Conservation (phyloP, 768 basidiomycete species). For the Suillus cothurnatus region DNA sequence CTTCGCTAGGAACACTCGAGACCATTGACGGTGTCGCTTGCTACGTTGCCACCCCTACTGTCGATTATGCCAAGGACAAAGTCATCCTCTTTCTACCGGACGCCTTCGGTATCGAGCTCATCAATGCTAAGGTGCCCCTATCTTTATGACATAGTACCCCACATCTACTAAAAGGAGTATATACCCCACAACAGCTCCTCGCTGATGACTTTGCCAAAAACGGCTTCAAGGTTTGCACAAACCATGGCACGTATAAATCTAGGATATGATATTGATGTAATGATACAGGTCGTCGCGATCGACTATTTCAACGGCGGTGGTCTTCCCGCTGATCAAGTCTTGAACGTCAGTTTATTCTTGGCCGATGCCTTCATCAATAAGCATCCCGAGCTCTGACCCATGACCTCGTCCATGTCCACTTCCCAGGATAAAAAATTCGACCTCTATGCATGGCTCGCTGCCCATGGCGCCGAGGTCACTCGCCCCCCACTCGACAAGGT, state of each 20-base stretch:
- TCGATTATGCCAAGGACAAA: slow-evolving; percentile 55
- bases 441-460: slow-evolving; percentile 43
- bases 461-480: slow-evolving; percentile 40
- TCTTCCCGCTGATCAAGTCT: slow-evolving; percentile 23
- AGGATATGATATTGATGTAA: not conserved
- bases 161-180: not conserved
- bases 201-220: slow-evolving; percentile 41
- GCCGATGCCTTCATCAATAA: not conserved
- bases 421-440: slow-evolving; percentile 37
- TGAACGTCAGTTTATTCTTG: slow-evolving; percentile 10
- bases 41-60: slow-evolving; percentile 56
- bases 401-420: not conserved
- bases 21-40: slow-evolving; percentile 47
- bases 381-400: not conserved
- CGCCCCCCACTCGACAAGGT: slow-evolving; percentile 40
- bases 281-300: slow-evolving; percentile 29
- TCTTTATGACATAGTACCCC: not conserved
- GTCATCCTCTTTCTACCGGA: slow-evolving; percentile 57
- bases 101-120: slow-evolving; percentile 49
- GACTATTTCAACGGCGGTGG: slow-evolving; percentile 42
- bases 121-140: slow-evolving; percentile 45
- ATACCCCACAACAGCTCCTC: slow-evolving; percentile 25
- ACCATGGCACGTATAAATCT: not conserved
- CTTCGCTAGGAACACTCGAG: slow-evolving; percentile 46
- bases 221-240: slow-evolving; percentile 34